Base-by-base conservation (phyloP, 805 yeast genomes). In the Candida stauntonica region DNA sequence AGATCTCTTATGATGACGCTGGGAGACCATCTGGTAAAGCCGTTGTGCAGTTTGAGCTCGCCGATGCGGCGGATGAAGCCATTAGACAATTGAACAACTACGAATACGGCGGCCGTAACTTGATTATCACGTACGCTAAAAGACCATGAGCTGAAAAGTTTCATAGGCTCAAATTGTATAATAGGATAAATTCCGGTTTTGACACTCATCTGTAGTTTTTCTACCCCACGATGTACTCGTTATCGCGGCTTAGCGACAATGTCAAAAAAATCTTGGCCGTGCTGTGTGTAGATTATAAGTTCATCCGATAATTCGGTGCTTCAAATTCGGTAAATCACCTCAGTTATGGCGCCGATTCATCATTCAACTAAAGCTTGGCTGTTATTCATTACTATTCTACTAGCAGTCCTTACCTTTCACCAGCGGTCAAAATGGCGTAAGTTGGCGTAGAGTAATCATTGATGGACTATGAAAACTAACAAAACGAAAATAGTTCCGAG, bases 1-100 rank as follows among this genome's bases (percentile, higher is more conserved):
- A 86, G 59, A 70, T 91, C 44, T 86, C 79, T 58, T 74, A 61
- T 52, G 73, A 72, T 47, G 57, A 68, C 4, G 62, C 64, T 26
- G 91, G 91, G 27, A 73, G 79, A 54, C 78, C 95, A 14, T 69
- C 81, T 2, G 98, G 97, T 21, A 66, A 71, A 47, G 97, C 95
- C n/a, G 88, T 87, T 35, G 88, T 91, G 31, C 75, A 80, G 58
- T 86, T 85, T 57, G 81, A 73, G 43, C 67, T 70, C 39, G 71
- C 68, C 21, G 85, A 75, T 24, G 70, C 75, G 45, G 95, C 97
- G 1, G 83, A 78, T 34, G 64, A 70, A 33, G 91, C 96, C 35
- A 78, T 91, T 49, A 67, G 68, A 31, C 84, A 82, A 62, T 72
- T 93, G 54, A 72, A 86, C 56, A 79, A 78, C 36, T 91, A 89